These are phyloP conservation scores for Penicillium ucsense DNA, from an alignment of 495 filamentous ascomycete species.

Conservation along the genomic window DNA sequence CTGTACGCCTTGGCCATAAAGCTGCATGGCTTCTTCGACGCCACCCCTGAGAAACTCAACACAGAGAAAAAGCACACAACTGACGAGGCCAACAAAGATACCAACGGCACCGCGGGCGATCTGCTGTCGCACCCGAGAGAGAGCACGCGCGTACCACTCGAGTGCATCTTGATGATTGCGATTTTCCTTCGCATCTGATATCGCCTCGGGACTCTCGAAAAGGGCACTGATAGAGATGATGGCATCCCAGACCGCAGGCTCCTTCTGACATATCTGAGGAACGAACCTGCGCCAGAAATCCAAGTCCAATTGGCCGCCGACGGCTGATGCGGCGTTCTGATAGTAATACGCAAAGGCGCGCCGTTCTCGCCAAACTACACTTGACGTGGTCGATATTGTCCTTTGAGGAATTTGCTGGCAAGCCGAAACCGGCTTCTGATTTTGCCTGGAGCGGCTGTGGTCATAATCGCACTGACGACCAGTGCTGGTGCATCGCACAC, in stretches of 20 bases:
- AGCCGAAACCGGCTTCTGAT: not conserved
- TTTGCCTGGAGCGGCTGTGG: not conserved
- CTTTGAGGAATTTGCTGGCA: slow-evolving; percentile 1
- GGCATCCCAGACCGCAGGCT: slow-evolving; percentile 52
- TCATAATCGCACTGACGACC: slow-evolving; percentile 40
- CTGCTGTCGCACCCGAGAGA: slow-evolving; percentile 38
- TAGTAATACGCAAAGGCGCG: slow-evolving; percentile 35
- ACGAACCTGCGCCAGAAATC: slow-evolving; percentile 49
- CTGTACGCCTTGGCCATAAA: slow-evolving; percentile 28
- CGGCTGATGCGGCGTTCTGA: slow-evolving; percentile 16
- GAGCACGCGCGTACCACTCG: slow-evolving; percentile 34
- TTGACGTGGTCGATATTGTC: slow-evolving; percentile 15
- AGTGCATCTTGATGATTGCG: slow-evolving; percentile 34
- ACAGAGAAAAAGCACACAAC: slow-evolving; percentile 48
- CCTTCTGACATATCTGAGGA: slow-evolving; percentile 44
- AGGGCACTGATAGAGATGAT: slow-evolving; percentile 45
- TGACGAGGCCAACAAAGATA: slow-evolving; percentile 35
- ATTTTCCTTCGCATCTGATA: slow-evolving; percentile 16
- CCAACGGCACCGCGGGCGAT: slow-evolving; percentile 27
- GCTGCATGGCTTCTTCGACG: slow-evolving; percentile 18
- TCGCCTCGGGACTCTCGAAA: slow-evolving; percentile 30
- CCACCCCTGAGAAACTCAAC: slow-evolving; percentile 44
- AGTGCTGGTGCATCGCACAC: slow-evolving; percentile 37
- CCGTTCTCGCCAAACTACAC: slow-evolving; percentile 25
- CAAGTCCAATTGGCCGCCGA: slow-evolving; percentile 39